These are phyloP conservation scores for Baudoinia panamericana DNA, from an alignment of 495 filamentous ascomycete genomes.

Conservation along the genomic window DNA sequence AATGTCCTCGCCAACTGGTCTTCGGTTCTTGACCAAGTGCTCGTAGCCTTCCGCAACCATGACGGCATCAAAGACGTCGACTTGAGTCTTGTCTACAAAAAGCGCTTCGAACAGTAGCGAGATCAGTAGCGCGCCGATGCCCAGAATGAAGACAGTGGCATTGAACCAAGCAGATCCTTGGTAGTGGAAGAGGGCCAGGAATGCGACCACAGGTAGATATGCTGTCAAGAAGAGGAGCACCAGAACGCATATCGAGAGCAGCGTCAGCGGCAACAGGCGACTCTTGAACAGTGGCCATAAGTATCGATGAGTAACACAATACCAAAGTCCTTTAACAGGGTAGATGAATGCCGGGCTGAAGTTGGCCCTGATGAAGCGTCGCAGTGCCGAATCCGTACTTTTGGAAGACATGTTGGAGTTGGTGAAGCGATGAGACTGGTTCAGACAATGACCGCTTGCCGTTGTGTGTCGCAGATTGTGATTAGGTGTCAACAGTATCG, in stretches of 20 bases:
- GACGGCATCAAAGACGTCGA: conserved; percentile 55
- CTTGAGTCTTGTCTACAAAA: conserved; percentile 54
- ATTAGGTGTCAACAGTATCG: no score
- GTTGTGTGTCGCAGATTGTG: no score
- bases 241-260: conserved; percentile 48
- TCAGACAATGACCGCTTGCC: no score
- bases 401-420: no score
- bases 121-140: conserved; percentile 48
- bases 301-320: conserved; percentile 46
- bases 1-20: conserved; percentile 41
- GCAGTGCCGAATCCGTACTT: no score
- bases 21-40: conserved; percentile 41
- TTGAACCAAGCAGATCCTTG: conserved; percentile 46
- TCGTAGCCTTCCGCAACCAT: conserved; percentile 46
- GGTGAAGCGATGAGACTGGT: no score
- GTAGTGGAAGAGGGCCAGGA: conserved; percentile 48
- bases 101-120: conserved; percentile 54
- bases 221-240: conserved; percentile 48
- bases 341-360: conserved; percentile 16
- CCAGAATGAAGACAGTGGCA: conserved; percentile 51
- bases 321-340: conserved; percentile 38
- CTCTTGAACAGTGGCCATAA: conserved; percentile 49
- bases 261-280: conserved; percentile 44
- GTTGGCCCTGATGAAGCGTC: conserved; percentile 11
- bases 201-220: conserved; percentile 48